Percentiles rank a stretch among this genome's conserved stretches.
These are phyloP conservation scores for Acacia melanoxylon DNA, from an alignment of 306 rosid species.

Conservation along the genomic window DNA sequence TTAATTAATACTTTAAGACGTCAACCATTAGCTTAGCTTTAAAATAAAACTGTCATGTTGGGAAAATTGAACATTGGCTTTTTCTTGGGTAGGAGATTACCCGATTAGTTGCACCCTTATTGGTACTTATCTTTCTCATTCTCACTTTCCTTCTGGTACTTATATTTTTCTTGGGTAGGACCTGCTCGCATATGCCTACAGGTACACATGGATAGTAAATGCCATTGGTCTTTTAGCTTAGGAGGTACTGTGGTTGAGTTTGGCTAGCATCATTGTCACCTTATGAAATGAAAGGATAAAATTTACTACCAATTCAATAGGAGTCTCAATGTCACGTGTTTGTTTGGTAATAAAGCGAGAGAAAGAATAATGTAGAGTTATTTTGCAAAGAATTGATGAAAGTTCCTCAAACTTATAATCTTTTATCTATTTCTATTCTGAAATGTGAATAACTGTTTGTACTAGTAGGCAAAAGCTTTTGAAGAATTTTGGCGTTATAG, in stretches of 20 bases:
- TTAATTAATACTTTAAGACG: constrained; percentile 7
- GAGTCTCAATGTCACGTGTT: not conserved
- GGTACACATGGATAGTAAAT: constrained; percentile 6
- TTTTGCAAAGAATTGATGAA: constrained; percentile 15
- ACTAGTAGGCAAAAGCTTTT: constrained; percentile 69
- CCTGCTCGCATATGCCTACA: not conserved
- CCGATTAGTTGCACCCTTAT: too few species aligned
- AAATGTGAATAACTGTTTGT: constrained; percentile 24
- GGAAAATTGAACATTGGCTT: too few species aligned
- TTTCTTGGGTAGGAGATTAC: too few species aligned
- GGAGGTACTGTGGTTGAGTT: not conserved
- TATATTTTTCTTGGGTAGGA: constrained; percentile 7
- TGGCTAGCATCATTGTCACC: not conserved
- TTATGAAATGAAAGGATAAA: not conserved
- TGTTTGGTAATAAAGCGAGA: not conserved
- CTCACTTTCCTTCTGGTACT: too few species aligned
- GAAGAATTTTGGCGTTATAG: too few species aligned
- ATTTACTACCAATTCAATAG: not conserved
- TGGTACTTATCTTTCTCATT: too few species aligned
- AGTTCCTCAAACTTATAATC: not conserved
- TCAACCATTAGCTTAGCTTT: constrained; percentile 16
- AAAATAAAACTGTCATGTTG: constrained; percentile 1
- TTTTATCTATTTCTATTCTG: constrained; percentile 26
- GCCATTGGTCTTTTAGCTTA: not conserved
- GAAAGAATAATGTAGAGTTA: not conserved